Evolutionary conservation across 2,329 filamentous ascomycete species (phyloP).

Genomic region (Myotisia sp.): DNA sequence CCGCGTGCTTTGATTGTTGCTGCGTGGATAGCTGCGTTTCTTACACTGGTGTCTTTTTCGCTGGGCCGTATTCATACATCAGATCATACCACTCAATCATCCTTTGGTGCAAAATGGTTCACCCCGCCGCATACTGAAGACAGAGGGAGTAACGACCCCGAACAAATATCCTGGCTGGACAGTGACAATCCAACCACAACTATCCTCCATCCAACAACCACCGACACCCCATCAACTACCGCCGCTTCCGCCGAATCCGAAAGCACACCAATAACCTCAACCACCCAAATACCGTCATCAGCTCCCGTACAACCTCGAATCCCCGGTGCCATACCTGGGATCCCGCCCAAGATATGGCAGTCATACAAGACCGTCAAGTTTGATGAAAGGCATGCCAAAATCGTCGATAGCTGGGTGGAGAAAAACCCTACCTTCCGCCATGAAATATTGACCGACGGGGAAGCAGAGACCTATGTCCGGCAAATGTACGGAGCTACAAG

Average conservation of each 20-base stretch:
- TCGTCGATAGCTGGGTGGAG: conserved; percentile 16
- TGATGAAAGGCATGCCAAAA: conserved; percentile 13
- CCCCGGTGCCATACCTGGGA: conserved; percentile 5
- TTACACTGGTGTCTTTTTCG: too few species aligned
- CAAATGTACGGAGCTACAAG: conserved; percentile 19
- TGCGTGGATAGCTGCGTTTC: too few species aligned
- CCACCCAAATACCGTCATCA: neutral
- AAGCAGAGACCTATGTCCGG: conserved; percentile 21
- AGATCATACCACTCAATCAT: too few species aligned
- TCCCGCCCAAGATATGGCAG: conserved; percentile 16
- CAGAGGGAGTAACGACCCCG: too few species aligned
- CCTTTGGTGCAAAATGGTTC: too few species aligned
- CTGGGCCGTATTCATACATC: too few species aligned
- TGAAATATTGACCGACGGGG: conserved; percentile 21
- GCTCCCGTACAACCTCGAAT: neutral
- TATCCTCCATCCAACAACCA: too few species aligned
- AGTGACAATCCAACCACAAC: too few species aligned
- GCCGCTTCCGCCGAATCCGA: neutral
- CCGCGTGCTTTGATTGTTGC: too few species aligned
- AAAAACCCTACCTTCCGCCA: conserved; percentile 18
- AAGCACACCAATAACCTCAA: neutral
- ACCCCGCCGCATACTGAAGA: too few species aligned
- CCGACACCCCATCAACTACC: too few species aligned
- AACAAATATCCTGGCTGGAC: too few species aligned
- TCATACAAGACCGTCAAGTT: conserved; percentile 14